Percentiles rank a stretch among this genome's conserved stretches.
Evolutionary conservation across 768 basidiomycete species (phyloP).

Genomic region (Lentinula detonsa): DNA sequence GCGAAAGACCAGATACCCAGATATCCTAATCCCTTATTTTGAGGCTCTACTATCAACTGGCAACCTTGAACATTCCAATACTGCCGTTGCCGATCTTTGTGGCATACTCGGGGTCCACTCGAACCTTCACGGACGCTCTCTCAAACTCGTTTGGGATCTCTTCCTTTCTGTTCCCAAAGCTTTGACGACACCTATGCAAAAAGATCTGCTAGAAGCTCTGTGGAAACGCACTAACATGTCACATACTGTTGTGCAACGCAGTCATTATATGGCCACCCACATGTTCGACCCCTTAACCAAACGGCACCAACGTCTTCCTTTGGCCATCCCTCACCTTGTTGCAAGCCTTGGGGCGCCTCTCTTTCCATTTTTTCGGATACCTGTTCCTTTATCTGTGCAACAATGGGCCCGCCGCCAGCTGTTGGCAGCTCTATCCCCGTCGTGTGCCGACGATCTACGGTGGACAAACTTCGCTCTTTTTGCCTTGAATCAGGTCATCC

Average conservation of each 20-base stretch:
- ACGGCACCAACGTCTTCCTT: conserved; percentile 2
- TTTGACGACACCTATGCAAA: conserved; percentile 23
- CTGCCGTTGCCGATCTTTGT: conserved; percentile 30
- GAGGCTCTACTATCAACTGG: conserved; percentile 27
- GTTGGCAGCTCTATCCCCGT: conserved; percentile 22
- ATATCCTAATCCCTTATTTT: conserved; percentile 44
- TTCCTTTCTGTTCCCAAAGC: conserved; percentile 20
- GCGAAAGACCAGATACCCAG: conserved; percentile 27
- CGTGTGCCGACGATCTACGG: conserved; percentile 22
- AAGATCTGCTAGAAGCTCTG: conserved; percentile 27
- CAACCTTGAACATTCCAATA: conserved; percentile 19
- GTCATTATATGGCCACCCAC: conserved; percentile 1
- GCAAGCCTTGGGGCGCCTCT: conserved; percentile 17
- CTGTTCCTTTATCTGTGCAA: conserved; percentile 9
- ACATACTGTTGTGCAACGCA: background rate
- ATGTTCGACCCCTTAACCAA: conserved; percentile 3
- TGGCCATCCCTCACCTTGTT: conserved; percentile 13
- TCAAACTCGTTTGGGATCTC: conserved; percentile 35
- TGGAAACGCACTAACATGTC: conserved; percentile 22
- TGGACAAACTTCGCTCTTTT: conserved; percentile 39
- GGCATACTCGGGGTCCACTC: conserved; percentile 24
- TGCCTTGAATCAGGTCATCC: conserved; percentile 18
- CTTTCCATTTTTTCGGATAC: conserved; percentile 16
- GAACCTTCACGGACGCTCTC: conserved; percentile 27
- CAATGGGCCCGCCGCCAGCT: conserved; percentile 22